Evolutionary conservation across 192 early-diverging fungal species (phyloP).

Genomic region (Pilobolus umbonatus): DNA sequence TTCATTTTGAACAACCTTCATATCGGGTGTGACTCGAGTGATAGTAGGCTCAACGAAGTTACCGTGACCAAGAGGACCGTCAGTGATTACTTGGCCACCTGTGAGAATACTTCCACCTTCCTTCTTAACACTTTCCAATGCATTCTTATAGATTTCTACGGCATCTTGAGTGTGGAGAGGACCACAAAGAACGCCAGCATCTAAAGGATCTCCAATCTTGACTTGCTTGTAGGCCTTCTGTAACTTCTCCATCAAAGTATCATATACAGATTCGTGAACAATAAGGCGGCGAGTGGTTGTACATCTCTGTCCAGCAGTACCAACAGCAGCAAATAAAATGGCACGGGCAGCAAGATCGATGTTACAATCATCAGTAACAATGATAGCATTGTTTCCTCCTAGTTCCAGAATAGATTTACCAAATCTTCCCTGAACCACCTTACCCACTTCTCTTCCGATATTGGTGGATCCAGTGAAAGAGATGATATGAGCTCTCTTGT

Average conservation of each 20-base stretch:
- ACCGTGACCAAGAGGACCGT: slow-evolving; percentile 48
- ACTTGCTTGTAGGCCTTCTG: slow-evolving; percentile 83
- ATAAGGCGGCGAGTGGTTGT: slow-evolving; percentile 90
- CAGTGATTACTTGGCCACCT: slow-evolving; percentile 74
- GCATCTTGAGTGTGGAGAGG: slow-evolving; percentile 88
- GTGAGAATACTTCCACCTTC: slow-evolving; percentile 84
- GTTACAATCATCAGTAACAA: slow-evolving; percentile 90
- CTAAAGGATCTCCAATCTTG: slow-evolving; percentile 82
- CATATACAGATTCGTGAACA: slow-evolving; percentile 84
- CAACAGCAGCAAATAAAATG: slow-evolving; percentile 91
- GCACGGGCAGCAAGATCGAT: slow-evolving; percentile 82
- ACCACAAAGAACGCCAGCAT: slow-evolving; percentile 80
- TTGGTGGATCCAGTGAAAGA: slow-evolving; percentile 91
- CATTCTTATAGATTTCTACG: slow-evolving; percentile 68
- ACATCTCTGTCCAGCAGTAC: slow-evolving; percentile 94
- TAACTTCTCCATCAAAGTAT: slow-evolving; percentile 72
- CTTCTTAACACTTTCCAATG: slow-evolving; percentile 70
- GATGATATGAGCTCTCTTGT: slow-evolving; percentile 69
- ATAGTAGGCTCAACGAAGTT: slow-evolving; percentile 94
- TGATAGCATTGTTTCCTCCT: slow-evolving; percentile 95
- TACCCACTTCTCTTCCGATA: slow-evolving; percentile 70
- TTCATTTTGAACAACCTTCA: slow-evolving; percentile 85
- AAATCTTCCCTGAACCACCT: slow-evolving; percentile 78
- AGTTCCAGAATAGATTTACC: slow-evolving; percentile 86
- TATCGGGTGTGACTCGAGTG: slow-evolving; percentile 70